Base-by-base conservation (phyloP, 73 alveolate species). In the Stentor roeselii region DNA sequence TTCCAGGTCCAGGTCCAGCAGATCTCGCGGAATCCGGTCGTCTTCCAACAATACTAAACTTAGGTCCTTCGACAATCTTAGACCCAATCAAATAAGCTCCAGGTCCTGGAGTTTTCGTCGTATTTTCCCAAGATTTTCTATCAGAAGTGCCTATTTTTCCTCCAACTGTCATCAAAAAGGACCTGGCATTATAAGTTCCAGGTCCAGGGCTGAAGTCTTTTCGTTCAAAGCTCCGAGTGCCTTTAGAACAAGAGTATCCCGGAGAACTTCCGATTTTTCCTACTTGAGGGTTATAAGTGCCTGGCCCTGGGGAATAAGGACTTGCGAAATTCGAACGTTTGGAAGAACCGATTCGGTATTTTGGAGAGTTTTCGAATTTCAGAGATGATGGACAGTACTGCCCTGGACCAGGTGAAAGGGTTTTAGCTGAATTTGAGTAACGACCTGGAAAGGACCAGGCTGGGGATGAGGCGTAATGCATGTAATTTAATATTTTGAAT, bases 61-160 rank as follows among this genome's bases (percentile, higher is more conserved):
- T 21, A 67, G 80, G 80, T 1, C 80, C 37, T 32, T 67, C 80
- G n/a, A n/a, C n/a, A 1, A 21, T 67, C 34, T 36, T n/a, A 50
- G 6, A 6, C 21, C 34, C 21, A 34, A 21, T 21, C 11, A 27
- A 11, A 67, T 67, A 67, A 30, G 80, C 80, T 67, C 80, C 80
- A 0, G 80, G 80, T 27, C 80, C 80, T 21, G 80, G 80, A 21
- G 80, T 67, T 21, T 67, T 34, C 34, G 11, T 32, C 11, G 80
- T 32, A 27, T 67, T 40, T 30, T n/a, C 11, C 34, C 21, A 67
- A 67, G 80, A 40, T 30, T 36, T 36, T 2, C 80, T 0, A 27
- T 67, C 37, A 1, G 41, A 21, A 30, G 80, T 30, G 1, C 80
- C 80, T 27, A 67, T 21, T 32, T 67, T 67, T 0, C 80, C 80